A percentile compares a stretch with the other conserved stretches of the same genome.
phyloP scores from a whole-genome alignment of 2,329 filamentous ascomycete genomes.

The Canariomyces notabilis region DNA sequence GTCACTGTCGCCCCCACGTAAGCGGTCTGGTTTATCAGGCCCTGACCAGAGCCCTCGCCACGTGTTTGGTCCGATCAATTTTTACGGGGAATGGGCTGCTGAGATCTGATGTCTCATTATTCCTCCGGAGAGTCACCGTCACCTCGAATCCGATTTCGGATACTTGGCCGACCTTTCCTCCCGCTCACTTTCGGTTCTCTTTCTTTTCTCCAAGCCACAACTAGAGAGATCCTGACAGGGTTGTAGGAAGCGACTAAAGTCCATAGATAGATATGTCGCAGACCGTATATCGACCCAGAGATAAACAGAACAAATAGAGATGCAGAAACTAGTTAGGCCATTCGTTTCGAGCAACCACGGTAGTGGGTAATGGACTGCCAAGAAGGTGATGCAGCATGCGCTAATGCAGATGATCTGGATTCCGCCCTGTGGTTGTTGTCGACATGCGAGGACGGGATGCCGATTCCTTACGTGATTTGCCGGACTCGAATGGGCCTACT shows the following conservation, averaged over 20 bases:
- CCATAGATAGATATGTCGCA: not conserved
- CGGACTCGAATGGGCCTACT: not conserved
- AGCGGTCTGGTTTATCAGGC: not conserved
- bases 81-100: not conserved
- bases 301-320: not conserved
- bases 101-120: not conserved
- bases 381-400: not conserved
- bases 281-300: not conserved
- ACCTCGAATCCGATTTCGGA: conserved; percentile 5
- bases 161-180: too few species aligned
- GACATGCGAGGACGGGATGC: not conserved
- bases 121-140: too few species aligned
- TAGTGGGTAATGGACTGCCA: not conserved
- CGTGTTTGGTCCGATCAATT: not conserved
- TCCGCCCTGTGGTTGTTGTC: conserved; percentile 2
- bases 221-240: not conserved
- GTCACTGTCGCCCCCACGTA: not conserved
- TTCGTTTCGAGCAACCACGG: not conserved
- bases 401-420: conserved; percentile 5
- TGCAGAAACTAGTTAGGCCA: not conserved
- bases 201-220: not conserved
- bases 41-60: not conserved
- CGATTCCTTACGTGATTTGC: not conserved
- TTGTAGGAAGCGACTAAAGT: not conserved
- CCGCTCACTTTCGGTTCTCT: too few species aligned